Evolutionary conservation across 139 green algal species (phyloP).

Genomic region (Coccomyxa sp.): DNA sequence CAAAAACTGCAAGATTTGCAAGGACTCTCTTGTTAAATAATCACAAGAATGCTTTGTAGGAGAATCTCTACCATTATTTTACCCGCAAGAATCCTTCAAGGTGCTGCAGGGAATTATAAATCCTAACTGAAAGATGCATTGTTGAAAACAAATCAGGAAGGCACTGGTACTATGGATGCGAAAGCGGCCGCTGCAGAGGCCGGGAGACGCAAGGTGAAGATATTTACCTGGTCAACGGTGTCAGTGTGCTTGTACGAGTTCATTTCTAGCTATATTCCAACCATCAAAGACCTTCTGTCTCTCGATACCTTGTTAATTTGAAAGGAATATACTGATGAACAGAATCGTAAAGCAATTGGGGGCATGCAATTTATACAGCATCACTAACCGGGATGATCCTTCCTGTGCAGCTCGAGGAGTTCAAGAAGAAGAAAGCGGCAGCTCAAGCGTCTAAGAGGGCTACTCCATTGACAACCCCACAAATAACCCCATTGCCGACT

Average conservation of each 20-base stretch:
- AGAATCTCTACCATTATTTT: too few relatives aligned
- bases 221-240: too few relatives aligned
- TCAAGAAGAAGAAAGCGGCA: slow-evolving; percentile 18
- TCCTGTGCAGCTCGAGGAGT: slow-evolving; percentile 18
- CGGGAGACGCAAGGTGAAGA: slow-evolving; percentile 4
- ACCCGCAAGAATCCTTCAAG: too few relatives aligned
- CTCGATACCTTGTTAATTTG: not conserved
- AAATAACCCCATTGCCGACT: not conserved
- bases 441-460: not conserved
- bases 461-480: not conserved
- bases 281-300: too few relatives aligned
- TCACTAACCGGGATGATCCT: not conserved
- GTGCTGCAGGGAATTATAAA: too few relatives aligned
- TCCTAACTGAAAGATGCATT: not conserved
- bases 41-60: too few relatives aligned
- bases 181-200: not conserved
- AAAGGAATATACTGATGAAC: too few relatives aligned
- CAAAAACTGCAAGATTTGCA: too few relatives aligned
- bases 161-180: not conserved
- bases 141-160: not conserved
- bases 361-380: not conserved
- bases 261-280: too few relatives aligned
- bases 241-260: too few relatives aligned
- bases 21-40: too few relatives aligned
- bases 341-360: too few relatives aligned